Conservation (phyloP, 345 rosid genomes). For the Eucalyptus marginata region DNA sequence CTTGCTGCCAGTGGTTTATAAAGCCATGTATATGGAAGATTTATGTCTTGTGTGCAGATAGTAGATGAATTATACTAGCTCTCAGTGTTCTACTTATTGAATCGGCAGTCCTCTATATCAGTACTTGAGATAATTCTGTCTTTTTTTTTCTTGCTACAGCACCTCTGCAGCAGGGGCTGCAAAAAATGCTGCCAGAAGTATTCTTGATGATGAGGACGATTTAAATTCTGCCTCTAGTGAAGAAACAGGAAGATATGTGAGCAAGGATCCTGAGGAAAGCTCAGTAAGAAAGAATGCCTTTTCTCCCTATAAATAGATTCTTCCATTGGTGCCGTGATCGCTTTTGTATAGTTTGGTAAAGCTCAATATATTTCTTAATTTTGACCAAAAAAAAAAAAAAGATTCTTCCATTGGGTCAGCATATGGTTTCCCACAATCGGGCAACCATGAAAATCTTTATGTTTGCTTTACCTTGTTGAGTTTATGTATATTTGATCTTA, state of each 20-base stretch:
- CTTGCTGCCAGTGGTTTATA: background rate
- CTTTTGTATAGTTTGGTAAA: too few species aligned
- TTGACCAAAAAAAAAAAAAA: too few species aligned
- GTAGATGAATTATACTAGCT: background rate
- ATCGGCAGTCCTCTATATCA: background rate
- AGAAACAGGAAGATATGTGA: constrained; percentile 34
- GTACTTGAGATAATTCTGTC: background rate
- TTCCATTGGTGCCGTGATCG: too few species aligned
- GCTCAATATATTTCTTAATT: too few species aligned
- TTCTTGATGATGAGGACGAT: constrained; percentile 50
- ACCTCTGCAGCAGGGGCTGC: constrained; percentile 55
- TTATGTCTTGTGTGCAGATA: background rate
- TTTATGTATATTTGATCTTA: background rate
- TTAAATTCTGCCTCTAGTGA: constrained; percentile 81
- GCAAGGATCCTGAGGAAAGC: constrained; percentile 37
- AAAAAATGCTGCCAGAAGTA: constrained; percentile 39
- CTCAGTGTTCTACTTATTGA: background rate
- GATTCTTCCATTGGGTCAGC: background rate
- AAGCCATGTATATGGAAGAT: background rate
- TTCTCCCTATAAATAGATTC: background rate
- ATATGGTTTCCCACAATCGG: background rate
- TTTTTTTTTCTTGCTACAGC: background rate
- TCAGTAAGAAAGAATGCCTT: constrained; percentile 37
- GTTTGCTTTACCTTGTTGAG: background rate
- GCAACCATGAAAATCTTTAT: background rate